These are phyloP conservation scores for Lyophyllum decastes DNA, from an alignment of 768 basidiomycete species.

Conservation along the genomic window DNA sequence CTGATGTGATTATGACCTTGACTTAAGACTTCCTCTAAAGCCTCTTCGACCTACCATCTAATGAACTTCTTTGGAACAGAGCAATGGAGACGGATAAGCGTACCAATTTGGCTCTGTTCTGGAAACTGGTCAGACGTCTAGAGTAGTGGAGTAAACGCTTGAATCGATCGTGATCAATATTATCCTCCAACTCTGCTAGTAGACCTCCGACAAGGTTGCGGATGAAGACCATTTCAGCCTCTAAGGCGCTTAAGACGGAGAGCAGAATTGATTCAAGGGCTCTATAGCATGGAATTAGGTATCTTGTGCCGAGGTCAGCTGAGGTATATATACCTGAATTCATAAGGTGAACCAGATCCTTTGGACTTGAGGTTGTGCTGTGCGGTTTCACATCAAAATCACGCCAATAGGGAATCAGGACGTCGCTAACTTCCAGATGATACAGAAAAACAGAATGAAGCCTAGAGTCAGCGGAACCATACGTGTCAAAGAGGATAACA, in stretches of 20 bases:
- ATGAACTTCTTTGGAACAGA: neutral
- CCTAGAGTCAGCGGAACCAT: conserved; percentile 83
- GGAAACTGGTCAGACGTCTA: conserved; percentile 82
- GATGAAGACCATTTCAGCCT: conserved; percentile 95
- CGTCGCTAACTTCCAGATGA: conserved; percentile 69
- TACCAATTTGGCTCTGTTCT: conserved; percentile 87
- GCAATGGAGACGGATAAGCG: conserved; percentile 14
- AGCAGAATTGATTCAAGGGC: conserved; percentile 92
- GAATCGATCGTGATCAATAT: conserved; percentile 94
- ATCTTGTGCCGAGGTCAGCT: conserved; percentile 10
- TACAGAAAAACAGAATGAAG: conserved; percentile 88
- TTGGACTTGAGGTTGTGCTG: conserved; percentile 86
- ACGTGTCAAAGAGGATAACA: conserved; percentile 90
- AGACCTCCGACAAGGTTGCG: conserved; percentile 88
- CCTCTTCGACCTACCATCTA: conserved; percentile 72
- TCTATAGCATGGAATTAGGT: conserved; percentile 39
- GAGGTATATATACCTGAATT: conserved; percentile 65
- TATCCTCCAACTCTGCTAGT: conserved; percentile 90
- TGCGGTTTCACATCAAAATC: conserved; percentile 6
- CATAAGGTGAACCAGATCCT: conserved; percentile 73
- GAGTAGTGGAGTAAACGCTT: conserved; percentile 92
- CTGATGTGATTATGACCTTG: conserved; percentile 55
- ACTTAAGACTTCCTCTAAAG: conserved; percentile 87
- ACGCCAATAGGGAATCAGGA: conserved; percentile 5
- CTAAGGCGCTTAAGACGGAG: conserved; percentile 88